Conservation (phyloP, 495 filamentous ascomycete species). For the Penicillium crystallinum region DNA sequence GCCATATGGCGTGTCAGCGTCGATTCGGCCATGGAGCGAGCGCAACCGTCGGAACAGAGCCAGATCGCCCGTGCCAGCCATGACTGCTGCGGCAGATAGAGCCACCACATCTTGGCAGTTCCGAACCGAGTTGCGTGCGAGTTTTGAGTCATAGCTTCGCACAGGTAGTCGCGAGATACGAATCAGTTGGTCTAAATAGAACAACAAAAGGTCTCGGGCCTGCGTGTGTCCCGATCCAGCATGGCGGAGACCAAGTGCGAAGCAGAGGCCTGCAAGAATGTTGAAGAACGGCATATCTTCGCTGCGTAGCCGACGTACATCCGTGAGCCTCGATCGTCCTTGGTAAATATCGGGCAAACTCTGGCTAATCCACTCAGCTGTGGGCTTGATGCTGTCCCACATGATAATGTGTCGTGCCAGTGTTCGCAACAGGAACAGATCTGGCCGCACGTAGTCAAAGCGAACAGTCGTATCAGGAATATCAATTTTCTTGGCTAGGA, state of each 20-base stretch:
- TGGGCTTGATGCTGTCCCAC: slow-evolving; percentile 76
- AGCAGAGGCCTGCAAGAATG: slow-evolving; percentile 83
- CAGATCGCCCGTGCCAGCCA: slow-evolving; percentile 93
- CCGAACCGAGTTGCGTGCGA: slow-evolving; percentile 72
- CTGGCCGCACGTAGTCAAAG: slow-evolving; percentile 91
- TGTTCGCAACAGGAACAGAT: slow-evolving; percentile 85
- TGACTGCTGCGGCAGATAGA: slow-evolving; percentile 76
- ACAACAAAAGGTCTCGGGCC: slow-evolving; percentile 75
- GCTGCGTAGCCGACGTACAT: slow-evolving; percentile 54
- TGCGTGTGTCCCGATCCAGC: slow-evolving; percentile 71
- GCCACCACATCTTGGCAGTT: slow-evolving; percentile 87
- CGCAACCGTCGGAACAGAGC: slow-evolving; percentile 83
- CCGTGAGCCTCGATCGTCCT: slow-evolving; percentile 46
- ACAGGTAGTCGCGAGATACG: slow-evolving; percentile 65
- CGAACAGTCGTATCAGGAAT: slow-evolving; percentile 83
- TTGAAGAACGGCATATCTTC: slow-evolving; percentile 89
- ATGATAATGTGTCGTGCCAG: slow-evolving; percentile 89
- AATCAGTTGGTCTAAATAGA: slow-evolving; percentile 83
- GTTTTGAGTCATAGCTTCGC: slow-evolving; percentile 70
- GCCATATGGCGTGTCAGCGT: slow-evolving; percentile 80
- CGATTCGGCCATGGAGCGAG: slow-evolving; percentile 80
- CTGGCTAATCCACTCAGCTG: slow-evolving; percentile 64
- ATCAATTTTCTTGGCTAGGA: slow-evolving; percentile 88
- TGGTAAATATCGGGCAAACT: slow-evolving; percentile 68
- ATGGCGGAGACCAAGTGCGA: slow-evolving; percentile 76